phyloP scores from a whole-genome alignment of 768 basidiomycete genomes.

The Ephemerocybe angulata region DNA sequence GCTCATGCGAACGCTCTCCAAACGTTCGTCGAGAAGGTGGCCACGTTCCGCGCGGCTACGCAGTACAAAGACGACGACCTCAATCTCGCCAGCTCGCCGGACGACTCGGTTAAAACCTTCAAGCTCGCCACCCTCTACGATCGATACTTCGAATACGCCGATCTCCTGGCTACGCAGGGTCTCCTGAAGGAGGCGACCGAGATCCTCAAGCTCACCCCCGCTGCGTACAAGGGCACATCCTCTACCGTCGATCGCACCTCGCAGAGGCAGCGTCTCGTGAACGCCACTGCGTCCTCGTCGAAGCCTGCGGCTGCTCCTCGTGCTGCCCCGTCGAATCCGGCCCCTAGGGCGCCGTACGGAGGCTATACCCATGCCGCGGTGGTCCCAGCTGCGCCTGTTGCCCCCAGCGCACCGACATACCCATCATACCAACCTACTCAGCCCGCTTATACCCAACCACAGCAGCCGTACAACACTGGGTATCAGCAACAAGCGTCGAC shows the following conservation, averaged over 20 bases:
- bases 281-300: constrained; percentile 21
- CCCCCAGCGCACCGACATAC: constrained; percentile 16
- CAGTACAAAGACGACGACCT: constrained; percentile 76
- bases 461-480: not conserved
- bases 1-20: constrained; percentile 85
- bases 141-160: constrained; percentile 93
- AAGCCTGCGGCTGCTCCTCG: not conserved
- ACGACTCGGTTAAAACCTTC: constrained; percentile 59
- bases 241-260: constrained; percentile 36
- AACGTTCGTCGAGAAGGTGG: constrained; percentile 94
- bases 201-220: constrained; percentile 77
- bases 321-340: not conserved
- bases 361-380: not conserved
- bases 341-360: not conserved
- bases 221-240: constrained; percentile 63
- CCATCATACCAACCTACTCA: constrained; percentile 11
- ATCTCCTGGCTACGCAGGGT: constrained; percentile 88
- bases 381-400: constrained; percentile 15
- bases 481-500: constrained; percentile 4
- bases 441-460: constrained; percentile 12
- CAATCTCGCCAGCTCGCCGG: constrained; percentile 29
- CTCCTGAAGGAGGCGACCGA: constrained; percentile 75
- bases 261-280: constrained; percentile 36
- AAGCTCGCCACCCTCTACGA: constrained; percentile 87
- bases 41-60: constrained; percentile 87